Evolutionary conservation across 2,329 filamentous ascomycete genomes (phyloP).

Genomic region (Anisogramma anomala): DNA sequence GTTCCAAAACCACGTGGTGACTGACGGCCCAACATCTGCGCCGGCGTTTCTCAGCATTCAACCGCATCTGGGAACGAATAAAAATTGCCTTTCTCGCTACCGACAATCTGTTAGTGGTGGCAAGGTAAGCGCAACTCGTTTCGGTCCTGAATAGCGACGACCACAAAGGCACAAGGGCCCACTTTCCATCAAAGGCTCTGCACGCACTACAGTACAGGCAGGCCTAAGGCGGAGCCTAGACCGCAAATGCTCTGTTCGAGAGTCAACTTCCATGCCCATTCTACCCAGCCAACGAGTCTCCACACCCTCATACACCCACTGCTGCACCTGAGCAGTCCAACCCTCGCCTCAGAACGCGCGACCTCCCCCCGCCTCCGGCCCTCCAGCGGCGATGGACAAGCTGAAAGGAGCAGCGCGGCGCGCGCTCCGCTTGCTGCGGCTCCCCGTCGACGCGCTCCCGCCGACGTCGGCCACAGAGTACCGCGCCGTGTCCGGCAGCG

Average conservation of each 20-base stretch:
- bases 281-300: too few relatives aligned
- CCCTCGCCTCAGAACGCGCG: too few relatives aligned
- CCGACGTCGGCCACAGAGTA: background rate
- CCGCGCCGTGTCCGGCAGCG: background rate
- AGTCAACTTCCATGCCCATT: too few relatives aligned
- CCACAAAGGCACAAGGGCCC: conserved; percentile 1
- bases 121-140: background rate
- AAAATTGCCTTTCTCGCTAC: too few relatives aligned
- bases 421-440: background rate
- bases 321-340: background rate
- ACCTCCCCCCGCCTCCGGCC: background rate
- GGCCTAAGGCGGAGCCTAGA: too few relatives aligned
- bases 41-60: too few relatives aligned
- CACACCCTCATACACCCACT: too few relatives aligned
- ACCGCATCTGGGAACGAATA: too few relatives aligned
- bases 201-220: background rate
- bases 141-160: conserved; percentile 2
- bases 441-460: background rate
- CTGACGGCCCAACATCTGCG: too few relatives aligned
- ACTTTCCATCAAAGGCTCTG: background rate
- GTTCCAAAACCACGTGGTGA: too few relatives aligned
- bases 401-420: background rate
- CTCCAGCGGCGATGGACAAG: conserved; percentile 2
- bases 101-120: background rate
- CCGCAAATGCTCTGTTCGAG: background rate